phyloP scores from a whole-genome alignment of 1,284 basidiomycete genomes.

The Ceratobasidium sp. region DNA sequence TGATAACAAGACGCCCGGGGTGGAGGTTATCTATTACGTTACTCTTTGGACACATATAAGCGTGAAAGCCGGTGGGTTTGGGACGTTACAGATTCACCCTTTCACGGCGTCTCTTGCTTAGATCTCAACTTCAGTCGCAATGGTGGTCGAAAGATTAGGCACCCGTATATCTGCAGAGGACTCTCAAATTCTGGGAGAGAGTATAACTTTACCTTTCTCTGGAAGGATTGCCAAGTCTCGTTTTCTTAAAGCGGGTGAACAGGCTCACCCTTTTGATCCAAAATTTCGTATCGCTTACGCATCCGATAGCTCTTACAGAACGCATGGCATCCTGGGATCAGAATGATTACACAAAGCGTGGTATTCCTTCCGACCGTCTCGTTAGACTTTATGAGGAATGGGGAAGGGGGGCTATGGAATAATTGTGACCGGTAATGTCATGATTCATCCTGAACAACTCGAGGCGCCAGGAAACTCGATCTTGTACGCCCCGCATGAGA shows the following conservation, averaged over 20 bases:
- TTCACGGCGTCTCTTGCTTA: too few relatives aligned
- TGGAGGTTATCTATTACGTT: too few relatives aligned
- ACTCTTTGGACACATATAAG: too few relatives aligned
- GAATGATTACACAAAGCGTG: neutral
- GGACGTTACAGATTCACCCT: too few relatives aligned
- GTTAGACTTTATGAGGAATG: slow-evolving; percentile 9
- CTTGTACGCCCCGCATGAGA: too few relatives aligned
- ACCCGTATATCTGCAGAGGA: neutral
- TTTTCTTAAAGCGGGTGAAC: slow-evolving; percentile 1
- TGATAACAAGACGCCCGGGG: too few relatives aligned
- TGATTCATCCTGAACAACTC: slow-evolving; percentile 27
- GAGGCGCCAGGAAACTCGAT: slow-evolving; percentile 39
- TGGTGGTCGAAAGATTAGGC: slow-evolving; percentile 7
- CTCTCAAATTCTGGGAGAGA: slow-evolving; percentile 1
- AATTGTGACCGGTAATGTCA: slow-evolving; percentile 8
- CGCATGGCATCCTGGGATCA: slow-evolving; percentile 28
- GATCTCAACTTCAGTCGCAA: too few relatives aligned
- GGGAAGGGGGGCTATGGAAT: slow-evolving; percentile 11
- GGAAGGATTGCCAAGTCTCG: slow-evolving; percentile 17
- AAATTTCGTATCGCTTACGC: too few relatives aligned
- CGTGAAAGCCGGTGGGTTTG: too few relatives aligned
- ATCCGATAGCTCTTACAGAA: slow-evolving; percentile 1
- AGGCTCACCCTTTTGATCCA: neutral
- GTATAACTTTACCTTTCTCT: slow-evolving; percentile 6
- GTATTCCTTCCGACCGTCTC: slow-evolving; percentile 4